Evolutionary conservation across 345 rosid species (phyloP).

Genomic region (Raphanus sativus): DNA sequence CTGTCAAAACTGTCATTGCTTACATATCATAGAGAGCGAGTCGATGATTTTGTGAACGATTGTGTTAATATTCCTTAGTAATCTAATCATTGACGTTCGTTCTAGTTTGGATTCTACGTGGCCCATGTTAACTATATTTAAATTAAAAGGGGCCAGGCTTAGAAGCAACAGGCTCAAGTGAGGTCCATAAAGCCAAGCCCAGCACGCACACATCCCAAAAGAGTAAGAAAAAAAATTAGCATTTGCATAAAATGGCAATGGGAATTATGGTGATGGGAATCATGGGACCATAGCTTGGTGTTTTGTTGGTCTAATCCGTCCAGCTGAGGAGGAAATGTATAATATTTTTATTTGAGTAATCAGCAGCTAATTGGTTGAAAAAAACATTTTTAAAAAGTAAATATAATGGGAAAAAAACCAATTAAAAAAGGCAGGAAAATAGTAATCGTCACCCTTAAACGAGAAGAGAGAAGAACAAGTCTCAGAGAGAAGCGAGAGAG

Average conservation of each 20-base stretch:
- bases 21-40: conserved; percentile 2
- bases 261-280: conserved; percentile 13
- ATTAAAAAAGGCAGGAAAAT: too few species aligned
- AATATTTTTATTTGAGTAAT: neutral
- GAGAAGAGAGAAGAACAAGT: too few species aligned
- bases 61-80: neutral
- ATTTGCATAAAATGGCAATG: neutral
- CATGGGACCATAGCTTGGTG: conserved; percentile 31
- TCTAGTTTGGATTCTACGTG: neutral
- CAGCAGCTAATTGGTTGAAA: too few species aligned
- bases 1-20: conserved; percentile 7
- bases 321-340: conserved; percentile 27
- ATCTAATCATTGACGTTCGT: neutral
- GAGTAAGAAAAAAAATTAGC: too few species aligned
- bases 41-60: neutral
- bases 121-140: neutral
- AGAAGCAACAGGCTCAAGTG: conserved; percentile 3
- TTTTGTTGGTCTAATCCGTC: conserved; percentile 34
- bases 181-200: conserved; percentile 3
- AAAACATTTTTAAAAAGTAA: too few species aligned
- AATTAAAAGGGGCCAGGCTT: neutral
- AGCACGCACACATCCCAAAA: neutral
- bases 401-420: too few species aligned
- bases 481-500: too few species aligned
- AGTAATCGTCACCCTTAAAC: too few species aligned